These are phyloP conservation scores for Euphorbia peplus DNA, from an alignment of 345 rosid species.

Conservation along the genomic window DNA sequence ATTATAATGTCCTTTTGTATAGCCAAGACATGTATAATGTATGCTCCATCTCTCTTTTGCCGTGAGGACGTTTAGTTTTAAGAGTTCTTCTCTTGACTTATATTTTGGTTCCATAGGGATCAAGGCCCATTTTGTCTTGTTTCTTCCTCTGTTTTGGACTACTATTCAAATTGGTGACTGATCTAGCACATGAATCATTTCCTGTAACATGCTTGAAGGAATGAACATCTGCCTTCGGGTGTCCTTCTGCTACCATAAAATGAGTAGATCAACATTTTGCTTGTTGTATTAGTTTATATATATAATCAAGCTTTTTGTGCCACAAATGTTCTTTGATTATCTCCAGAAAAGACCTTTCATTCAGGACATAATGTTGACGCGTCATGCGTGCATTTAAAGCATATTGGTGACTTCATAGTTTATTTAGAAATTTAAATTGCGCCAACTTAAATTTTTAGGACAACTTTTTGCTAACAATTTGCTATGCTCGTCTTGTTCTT, in stretches of 20 bases:
- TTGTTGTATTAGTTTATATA: not conserved
- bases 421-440: too few relatives aligned
- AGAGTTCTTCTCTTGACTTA: not conserved
- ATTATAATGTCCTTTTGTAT: not conserved
- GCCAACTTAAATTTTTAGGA: not conserved
- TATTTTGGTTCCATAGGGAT: not conserved
- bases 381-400: not conserved
- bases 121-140: not conserved
- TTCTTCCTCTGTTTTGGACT: not conserved
- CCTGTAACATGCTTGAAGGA: conserved; percentile 3
- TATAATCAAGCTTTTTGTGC: not conserved
- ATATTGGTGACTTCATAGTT: not conserved
- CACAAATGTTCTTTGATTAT: not conserved
- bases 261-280: not conserved
- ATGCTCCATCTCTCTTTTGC: not conserved
- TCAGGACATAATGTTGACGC: not conserved
- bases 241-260: not conserved
- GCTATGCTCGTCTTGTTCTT: not conserved
- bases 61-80: not conserved
- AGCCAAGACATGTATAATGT: too few relatives aligned
- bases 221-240: not conserved
- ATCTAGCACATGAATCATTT: not conserved
- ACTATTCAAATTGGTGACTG: not conserved
- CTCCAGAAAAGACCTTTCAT: not conserved
- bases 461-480: not conserved